Evolutionary conservation across 306 rosid genomes (phyloP).

Genomic region (Rosa chinensis): DNA sequence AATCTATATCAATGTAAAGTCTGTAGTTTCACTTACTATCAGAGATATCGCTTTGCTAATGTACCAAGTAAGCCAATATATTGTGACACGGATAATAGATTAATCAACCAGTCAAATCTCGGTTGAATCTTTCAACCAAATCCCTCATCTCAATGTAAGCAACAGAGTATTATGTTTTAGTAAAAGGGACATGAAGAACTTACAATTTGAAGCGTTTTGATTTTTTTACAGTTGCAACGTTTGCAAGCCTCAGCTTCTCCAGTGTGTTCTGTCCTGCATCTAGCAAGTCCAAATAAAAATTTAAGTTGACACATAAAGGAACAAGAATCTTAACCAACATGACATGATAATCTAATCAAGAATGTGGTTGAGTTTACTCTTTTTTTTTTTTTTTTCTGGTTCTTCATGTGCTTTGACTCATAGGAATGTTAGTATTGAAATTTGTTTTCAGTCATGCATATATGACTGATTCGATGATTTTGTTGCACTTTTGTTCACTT

Average conservation of each 20-base stretch:
- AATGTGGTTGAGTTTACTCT: background rate
- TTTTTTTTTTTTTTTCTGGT: too few relatives aligned
- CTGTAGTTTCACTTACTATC: background rate
- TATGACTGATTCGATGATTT: too few relatives aligned
- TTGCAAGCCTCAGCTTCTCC: conserved; percentile 71
- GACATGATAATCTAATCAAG: conserved; percentile 11
- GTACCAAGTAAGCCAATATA: background rate
- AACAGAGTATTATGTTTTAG: background rate
- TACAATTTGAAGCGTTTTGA: conserved; percentile 95
- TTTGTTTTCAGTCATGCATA: too few relatives aligned
- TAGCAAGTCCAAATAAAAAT: conserved; percentile 42
- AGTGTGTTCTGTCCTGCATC: conserved; percentile 61
- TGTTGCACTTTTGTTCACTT: too few relatives aligned
- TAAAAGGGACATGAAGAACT: conserved; percentile 32
- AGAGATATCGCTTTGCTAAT: background rate
- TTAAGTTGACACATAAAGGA: conserved; percentile 31
- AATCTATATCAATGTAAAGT: background rate
- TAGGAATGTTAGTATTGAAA: too few relatives aligned
- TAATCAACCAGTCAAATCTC: background rate
- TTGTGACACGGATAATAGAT: background rate
- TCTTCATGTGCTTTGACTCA: too few relatives aligned
- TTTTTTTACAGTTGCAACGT: conserved; percentile 86
- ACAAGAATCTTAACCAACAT: conserved; percentile 6
- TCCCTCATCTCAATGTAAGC: background rate
- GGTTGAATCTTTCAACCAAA: background rate